phyloP scores from a whole-genome alignment of 2,329 filamentous ascomycete genomes.

The Paracamarosporium sp. region DNA sequence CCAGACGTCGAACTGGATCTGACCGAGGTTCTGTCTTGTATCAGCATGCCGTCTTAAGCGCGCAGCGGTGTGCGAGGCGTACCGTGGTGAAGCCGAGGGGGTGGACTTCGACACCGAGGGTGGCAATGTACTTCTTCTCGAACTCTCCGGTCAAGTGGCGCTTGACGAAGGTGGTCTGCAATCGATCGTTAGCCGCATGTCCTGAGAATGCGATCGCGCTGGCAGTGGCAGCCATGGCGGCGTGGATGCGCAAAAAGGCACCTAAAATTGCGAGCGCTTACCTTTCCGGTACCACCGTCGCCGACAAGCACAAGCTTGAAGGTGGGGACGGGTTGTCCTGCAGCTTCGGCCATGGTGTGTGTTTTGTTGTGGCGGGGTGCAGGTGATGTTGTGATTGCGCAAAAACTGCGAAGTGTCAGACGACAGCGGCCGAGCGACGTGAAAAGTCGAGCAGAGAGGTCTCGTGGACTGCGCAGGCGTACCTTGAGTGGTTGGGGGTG shows the following conservation, averaged over 20 bases:
- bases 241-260: not conserved
- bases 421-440: slow-evolving; percentile 14
- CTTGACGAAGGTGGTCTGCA: slow-evolving; percentile 99
- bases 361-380: slow-evolving; percentile 42
- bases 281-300: slow-evolving; percentile 99
- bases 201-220: slow-evolving; percentile 2
- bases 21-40: slow-evolving; percentile 76
- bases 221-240: not conserved
- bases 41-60: slow-evolving; percentile 25
- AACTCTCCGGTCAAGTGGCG: slow-evolving; percentile 99
- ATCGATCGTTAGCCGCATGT: slow-evolving; percentile 28
- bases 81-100: slow-evolving; percentile 97
- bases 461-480: slow-evolving; percentile 24
- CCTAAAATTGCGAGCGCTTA: slow-evolving; percentile 56
- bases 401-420: slow-evolving; percentile 31
- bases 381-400: slow-evolving; percentile 33
- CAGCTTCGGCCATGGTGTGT: slow-evolving; percentile 61
- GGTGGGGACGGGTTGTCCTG: slow-evolving; percentile 70
- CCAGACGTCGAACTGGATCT: slow-evolving; percentile 99
- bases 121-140: slow-evolving; percentile 99
- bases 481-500: slow-evolving; percentile 33
- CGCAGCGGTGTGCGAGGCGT: slow-evolving; percentile 53
- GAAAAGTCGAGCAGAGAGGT: not conserved
- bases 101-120: slow-evolving; percentile 98
- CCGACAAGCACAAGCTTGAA: slow-evolving; percentile 99